These are phyloP conservation scores for Sphaerulina vaccinii DNA, from an alignment of 2,329 filamentous ascomycete genomes.

Conservation along the genomic window DNA sequence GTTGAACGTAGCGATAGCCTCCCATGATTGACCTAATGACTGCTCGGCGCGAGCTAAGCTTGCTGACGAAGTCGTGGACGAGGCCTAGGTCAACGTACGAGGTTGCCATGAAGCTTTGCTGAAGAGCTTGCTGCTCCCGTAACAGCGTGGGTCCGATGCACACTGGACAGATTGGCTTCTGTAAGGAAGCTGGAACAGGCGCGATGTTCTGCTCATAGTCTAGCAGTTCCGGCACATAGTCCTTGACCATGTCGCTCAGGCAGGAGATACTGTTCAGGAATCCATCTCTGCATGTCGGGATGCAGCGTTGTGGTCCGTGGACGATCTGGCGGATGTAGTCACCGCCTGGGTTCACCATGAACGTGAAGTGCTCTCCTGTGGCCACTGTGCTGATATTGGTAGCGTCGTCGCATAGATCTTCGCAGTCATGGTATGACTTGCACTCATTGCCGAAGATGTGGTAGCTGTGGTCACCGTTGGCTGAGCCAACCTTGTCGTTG, in stretches of 20 bases:
- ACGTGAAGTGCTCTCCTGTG: conserved; percentile 10
- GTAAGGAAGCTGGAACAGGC: conserved; percentile 9
- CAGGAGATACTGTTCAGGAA: conserved; percentile 20
- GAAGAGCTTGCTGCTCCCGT: conserved; percentile 28
- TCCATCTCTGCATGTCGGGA: conserved; percentile 25
- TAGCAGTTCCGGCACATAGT: conserved; percentile 23
- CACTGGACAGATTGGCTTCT: conserved; percentile 29
- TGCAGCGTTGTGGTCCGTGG: conserved; percentile 17
- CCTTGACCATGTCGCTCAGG: conserved; percentile 22
- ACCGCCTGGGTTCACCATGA: conserved; percentile 22
- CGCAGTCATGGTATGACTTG: conserved; percentile 10
- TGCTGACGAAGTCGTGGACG: conserved; percentile 20
- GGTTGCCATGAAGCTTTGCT: conserved; percentile 15
- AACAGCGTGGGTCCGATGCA: conserved; percentile 29
- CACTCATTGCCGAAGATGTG: conserved; percentile 26
- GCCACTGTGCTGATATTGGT: conserved; percentile 18
- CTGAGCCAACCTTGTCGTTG: conserved; percentile 7
- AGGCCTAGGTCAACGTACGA: conserved; percentile 9
- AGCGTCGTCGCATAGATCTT: conserved; percentile 7
- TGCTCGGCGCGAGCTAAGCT: background rate
- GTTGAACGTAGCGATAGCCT: conserved; percentile 27
- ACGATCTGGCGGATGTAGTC: conserved; percentile 23
- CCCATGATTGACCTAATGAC: background rate
- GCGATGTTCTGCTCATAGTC: conserved; percentile 9
- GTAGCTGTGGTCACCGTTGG: conserved; percentile 19